Base-by-base conservation (phyloP, 2,329 filamentous ascomycete genomes). In the Myriangium duriaei region DNA sequence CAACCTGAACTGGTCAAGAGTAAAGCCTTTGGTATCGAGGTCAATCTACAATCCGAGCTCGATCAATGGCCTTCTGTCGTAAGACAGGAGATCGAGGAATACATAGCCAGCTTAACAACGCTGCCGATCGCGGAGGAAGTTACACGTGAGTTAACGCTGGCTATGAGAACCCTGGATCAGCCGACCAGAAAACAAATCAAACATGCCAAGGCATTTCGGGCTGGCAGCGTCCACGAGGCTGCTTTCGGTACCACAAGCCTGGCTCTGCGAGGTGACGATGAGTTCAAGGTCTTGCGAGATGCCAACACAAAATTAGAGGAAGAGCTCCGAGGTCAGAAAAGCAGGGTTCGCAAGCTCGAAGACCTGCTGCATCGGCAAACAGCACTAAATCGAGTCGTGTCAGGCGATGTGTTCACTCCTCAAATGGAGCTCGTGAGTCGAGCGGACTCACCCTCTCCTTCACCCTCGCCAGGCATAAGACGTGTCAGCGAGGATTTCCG, bases 171-270 rank as follows among this genome's bases (percentile, higher is more conserved):
- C 38, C 68, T 96, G 11, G 79, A 79, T 54, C 75, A 72, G 40
- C 86, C 88, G 2, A 91, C 84, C 0, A 85, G 81, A 49, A 84
- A 91, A 55, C 87, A 93, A 54, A 74, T 79, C 43, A 87, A 85
- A 58, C 76, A 85, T 41, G 74, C 91, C 5, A 93, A 88, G 56
- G 86, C 85, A 4, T 96, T 98, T 66, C 95, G 95, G 55, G 91
- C 92, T 53, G 91, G 91, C 11, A 96, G 91, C 53, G 73, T 96
- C 26, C 86, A 95, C 51, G 91, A 96, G 55, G 79, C 80, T n/a
- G 76, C 75, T 2, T 71, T 95, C 44, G 85, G 85, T n/a, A 76
- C 81, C 51, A 92, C 83, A 47, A 88, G 85, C 1, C 70, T 95
- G 7, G 63, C 94, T 50, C 73, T 93, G 11, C 77, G 84, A 28